Evolutionary conservation across 2,329 filamentous ascomycete genomes (phyloP), one percentile per base, ranked within the genome.

Genomic region (Neophaeococcomyces aloes): DNA sequence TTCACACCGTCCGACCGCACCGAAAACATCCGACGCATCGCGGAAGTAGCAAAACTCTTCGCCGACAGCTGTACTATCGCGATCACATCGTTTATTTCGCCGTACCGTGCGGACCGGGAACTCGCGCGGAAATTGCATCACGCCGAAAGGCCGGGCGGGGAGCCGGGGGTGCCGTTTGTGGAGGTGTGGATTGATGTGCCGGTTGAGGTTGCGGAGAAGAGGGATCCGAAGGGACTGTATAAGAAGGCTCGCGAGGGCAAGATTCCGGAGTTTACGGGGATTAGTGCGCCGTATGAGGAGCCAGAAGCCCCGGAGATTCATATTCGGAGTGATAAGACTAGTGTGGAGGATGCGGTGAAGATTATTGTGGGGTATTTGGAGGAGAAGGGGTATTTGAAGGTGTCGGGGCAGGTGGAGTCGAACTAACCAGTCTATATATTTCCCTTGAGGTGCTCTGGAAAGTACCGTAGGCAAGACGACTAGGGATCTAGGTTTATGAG

Each of bases 231-330:
- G 78, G 91, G 89, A 4, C 69, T 96, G 48, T 98, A 98, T 70
- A 94, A 94, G 75, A 94, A 94, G 77, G 91, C 91, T 10, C 74
- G 89, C 34, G 81, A 84, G 40, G 91, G 91, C 34, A 79, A 93
- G 64, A 96, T 96, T 66, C 91, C 93, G 67, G 86, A 96, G 56
- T 98, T 98, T 63, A 98, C 91, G 1, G 91, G 91, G 44, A 86
- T 96, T 58, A 88, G 82, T 53, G 87, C 89, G 23, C 91, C 91
- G 1, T 98, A 98, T 63, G 91, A 98, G 75, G 85, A 79, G 49
- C 91, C 91, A 4, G 70, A 81, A 62, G 78, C 79, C 46, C 77
- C 91, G 1, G 91, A 98, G 71, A 83, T 98, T 54, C 81, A 83
- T 55, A 85, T 98, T 61, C 75, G 78, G 67, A 93, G 84, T 35